Evolutionary conservation across 495 filamentous ascomycete species (phyloP), one percentile per base, ranked within the genome.

Genomic region (Penicillium dipodomyicola): DNA sequence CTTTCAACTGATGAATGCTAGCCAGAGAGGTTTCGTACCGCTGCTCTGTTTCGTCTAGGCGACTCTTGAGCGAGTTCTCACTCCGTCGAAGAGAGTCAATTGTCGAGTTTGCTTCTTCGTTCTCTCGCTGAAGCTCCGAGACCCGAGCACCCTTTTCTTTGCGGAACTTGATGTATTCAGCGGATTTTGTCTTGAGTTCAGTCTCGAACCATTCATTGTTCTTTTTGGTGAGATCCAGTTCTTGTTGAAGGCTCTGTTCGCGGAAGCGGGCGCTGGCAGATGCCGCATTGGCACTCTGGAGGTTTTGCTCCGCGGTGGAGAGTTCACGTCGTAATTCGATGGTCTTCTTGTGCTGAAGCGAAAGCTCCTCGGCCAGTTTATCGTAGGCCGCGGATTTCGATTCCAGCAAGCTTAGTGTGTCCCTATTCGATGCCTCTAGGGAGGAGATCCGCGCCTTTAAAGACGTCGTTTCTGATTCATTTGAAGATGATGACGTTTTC

Each of bases 91-190:
- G 78, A 10, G 87, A 84, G 49, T 96, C 90, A 42, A 92, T 80
- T 9, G 74, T 87, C 9, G 85, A 84, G 58, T 77, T 84, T 25
- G 87, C 83, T 60, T 97, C 93, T 54, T 97, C 93, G 60, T 92
- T 89, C 48, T 87, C 82, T 15, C 90, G 88, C 67, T 97, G 90
- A 29, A 99, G 83, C 65, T 93, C 88, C 11, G 90, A 77, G 61
- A 97, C 88, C 19, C 89, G 86, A 0, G 89, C 83, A 61, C 86
- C 85, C 79, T 97, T 97, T 68, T 99, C 94, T 63, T 96, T 97
- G 54, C 95, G 85, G 77, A 88, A 95, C 60, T 92, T 96, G 56
- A 91, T 81, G 44, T 89, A 83, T 63, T 97, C 95, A 32, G 83
- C 82, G 43, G 77, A 84, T 70, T 96, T 96, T 0, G 90, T 92